phyloP scores from a whole-genome alignment of 2,329 filamentous ascomycete genomes.

The Cladophialophora carrionii region DNA sequence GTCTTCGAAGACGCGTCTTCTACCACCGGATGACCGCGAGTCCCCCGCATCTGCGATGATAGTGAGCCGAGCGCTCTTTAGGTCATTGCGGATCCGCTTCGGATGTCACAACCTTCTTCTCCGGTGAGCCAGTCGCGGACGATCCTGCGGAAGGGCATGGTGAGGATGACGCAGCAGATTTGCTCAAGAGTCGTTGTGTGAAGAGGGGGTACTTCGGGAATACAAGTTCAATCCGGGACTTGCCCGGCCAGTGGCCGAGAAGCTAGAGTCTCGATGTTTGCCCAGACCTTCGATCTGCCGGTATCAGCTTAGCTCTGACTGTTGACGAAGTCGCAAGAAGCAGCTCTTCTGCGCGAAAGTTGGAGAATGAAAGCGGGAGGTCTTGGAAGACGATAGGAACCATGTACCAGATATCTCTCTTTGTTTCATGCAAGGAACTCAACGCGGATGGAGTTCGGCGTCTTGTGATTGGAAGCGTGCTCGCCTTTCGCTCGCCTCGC shows the following conservation, averaged over 20 bases:
- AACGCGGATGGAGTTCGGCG: neutral
- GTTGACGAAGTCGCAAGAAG: neutral
- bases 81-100: constrained; percentile 6
- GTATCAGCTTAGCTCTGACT: neutral
- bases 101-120: neutral
- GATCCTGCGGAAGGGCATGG: neutral
- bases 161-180: neutral
- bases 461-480: neutral
- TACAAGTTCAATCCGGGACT: neutral
- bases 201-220: neutral
- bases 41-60: constrained; percentile 5
- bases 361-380: neutral
- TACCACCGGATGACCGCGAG: neutral
- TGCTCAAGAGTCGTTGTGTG: neutral
- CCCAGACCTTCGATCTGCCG: neutral
- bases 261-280: neutral
- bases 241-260: neutral
- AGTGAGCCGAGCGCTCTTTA: neutral
- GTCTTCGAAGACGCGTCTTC: neutral
- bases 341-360: neutral
- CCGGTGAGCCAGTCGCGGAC: neutral
- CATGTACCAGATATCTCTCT: neutral
- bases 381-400: neutral
- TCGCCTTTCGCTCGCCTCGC: neutral
- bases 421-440: neutral